phyloP scores from a whole-genome alignment of 2,329 filamentous ascomycete genomes.

The Tolypocladium album region DNA sequence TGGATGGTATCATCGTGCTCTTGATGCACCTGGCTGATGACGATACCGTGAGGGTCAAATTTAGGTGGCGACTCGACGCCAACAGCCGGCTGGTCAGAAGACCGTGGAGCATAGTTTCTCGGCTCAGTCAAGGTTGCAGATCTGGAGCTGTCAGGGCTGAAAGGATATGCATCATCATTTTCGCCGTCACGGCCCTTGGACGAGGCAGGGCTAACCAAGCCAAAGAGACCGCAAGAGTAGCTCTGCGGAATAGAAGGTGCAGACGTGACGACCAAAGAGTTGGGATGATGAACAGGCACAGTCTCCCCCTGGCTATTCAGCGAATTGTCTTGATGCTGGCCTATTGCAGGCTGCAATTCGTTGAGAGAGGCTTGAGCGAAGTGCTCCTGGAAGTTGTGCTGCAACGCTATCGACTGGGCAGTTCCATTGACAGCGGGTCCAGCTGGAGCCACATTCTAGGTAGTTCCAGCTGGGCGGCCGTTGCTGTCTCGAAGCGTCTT shows the following conservation, averaged over 20 bases:
- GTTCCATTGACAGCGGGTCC: not conserved
- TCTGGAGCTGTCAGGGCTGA: conserved; percentile 4
- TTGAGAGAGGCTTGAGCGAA: not conserved
- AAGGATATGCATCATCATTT: not conserved
- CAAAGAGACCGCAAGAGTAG: conserved; percentile 5
- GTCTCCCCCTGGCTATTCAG: not conserved
- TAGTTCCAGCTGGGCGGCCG: conserved; percentile 1
- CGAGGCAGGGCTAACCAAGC: conserved; percentile 1
- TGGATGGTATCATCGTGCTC: not conserved
- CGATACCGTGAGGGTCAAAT: conserved; percentile 16
- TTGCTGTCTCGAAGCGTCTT: conserved; percentile 3
- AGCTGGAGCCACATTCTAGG: conserved; percentile 8
- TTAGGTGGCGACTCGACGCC: conserved; percentile 23
- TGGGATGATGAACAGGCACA: not conserved
- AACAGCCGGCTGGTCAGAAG: conserved; percentile 12
- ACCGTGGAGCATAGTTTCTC: conserved; percentile 28
- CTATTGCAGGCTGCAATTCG: not conserved
- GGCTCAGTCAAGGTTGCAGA: conserved; percentile 24
- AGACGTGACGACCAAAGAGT: not conserved
- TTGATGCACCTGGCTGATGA: not conserved
- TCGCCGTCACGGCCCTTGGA: conserved; percentile 1
- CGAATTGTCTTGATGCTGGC: not conserved
- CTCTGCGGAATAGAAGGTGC: conserved; percentile 5
- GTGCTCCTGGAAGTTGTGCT: not conserved
- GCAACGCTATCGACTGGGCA: not conserved